phyloP scores from a whole-genome alignment of 257 asterid species.

The Echium plantagineum region DNA sequence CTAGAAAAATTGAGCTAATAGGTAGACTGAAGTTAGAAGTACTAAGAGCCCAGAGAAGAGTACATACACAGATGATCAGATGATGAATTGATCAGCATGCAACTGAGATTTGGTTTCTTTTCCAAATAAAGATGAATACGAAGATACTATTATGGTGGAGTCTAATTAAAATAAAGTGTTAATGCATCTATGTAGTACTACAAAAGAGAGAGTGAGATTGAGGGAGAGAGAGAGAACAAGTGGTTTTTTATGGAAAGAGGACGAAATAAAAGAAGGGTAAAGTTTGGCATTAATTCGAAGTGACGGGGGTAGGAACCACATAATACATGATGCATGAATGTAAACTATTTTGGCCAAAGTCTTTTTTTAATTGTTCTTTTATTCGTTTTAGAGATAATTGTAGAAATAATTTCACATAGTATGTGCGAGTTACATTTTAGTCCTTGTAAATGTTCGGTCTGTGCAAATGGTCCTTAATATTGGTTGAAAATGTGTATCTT shows the following conservation, averaged over 20 bases:
- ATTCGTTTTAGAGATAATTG: no score
- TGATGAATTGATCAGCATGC: background rate
- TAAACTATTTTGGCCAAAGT: no score
- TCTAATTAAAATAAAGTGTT: background rate
- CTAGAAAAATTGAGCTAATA: no score
- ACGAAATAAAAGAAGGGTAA: constrained; percentile 1
- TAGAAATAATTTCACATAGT: no score
- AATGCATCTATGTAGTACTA: background rate
- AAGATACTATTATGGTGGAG: background rate
- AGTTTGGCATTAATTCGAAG: constrained; percentile 11
- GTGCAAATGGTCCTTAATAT: no score
- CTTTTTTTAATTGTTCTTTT: no score
- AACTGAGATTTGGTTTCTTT: constrained; percentile 2
- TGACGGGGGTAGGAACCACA: background rate
- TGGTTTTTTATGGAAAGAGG: constrained; percentile 4
- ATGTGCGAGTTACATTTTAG: no score
- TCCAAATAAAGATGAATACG: background rate
- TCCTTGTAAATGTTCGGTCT: no score
- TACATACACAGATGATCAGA: background rate
- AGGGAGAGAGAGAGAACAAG: no score
- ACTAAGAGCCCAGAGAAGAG: background rate
- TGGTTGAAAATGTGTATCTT: no score
- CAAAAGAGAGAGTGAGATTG: background rate
- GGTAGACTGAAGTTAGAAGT: no score
- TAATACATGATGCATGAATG: no score